Percentiles rank a stretch among this genome's conserved stretches.
These are phyloP conservation scores for Trichoderma arundinaceum DNA, from an alignment of 2,329 filamentous ascomycete genomes.

Conservation along the genomic window DNA sequence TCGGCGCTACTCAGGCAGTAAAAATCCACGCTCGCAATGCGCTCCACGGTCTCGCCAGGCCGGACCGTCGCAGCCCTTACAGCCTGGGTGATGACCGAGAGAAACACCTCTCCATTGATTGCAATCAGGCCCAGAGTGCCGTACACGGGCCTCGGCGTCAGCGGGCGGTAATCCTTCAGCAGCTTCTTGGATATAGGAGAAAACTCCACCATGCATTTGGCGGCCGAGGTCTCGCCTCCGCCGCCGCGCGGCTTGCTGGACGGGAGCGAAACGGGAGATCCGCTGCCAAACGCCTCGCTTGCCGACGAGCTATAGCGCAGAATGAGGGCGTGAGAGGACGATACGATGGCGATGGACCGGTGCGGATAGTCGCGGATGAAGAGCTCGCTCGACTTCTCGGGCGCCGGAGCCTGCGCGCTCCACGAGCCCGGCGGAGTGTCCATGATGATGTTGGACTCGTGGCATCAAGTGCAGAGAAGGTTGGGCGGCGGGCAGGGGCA, in stretches of 20 bases:
- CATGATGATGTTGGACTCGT: slow-evolving; percentile 45
- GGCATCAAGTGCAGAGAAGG: slow-evolving; percentile 22
- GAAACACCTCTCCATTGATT: slow-evolving; percentile 81
- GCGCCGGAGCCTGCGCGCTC: slow-evolving; percentile 54
- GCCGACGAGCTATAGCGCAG: slow-evolving; percentile 76
- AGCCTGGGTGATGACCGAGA: slow-evolving; percentile 85
- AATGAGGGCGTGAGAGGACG: slow-evolving; percentile 78
- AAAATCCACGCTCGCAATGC: slow-evolving; percentile 86
- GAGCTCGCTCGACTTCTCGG: slow-evolving; percentile 73
- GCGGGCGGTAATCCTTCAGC: slow-evolving; percentile 74
- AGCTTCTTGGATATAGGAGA: slow-evolving; percentile 66
- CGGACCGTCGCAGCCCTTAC: slow-evolving; percentile 79
- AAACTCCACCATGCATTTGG: slow-evolving; percentile 90
- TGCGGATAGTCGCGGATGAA: slow-evolving; percentile 86
- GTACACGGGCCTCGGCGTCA: slow-evolving; percentile 76
- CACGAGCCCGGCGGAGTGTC: slow-evolving; percentile 54
- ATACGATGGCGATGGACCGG: slow-evolving; percentile 85
- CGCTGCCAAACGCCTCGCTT: slow-evolving; percentile 64
- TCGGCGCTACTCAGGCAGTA: slow-evolving; percentile 87
- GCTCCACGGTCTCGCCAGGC: slow-evolving; percentile 86
- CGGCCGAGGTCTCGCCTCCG: slow-evolving; percentile 51
- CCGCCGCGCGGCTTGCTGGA: slow-evolving; percentile 52
- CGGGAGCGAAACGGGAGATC: slow-evolving; percentile 61
- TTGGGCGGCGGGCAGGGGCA: slow-evolving; percentile 29
- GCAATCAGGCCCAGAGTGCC: slow-evolving; percentile 90